Percentiles rank a stretch among this genome's conserved stretches.
Conservation (phyloP, 768 basidiomycete genomes). For the Candolleomyces aberdarensis region DNA sequence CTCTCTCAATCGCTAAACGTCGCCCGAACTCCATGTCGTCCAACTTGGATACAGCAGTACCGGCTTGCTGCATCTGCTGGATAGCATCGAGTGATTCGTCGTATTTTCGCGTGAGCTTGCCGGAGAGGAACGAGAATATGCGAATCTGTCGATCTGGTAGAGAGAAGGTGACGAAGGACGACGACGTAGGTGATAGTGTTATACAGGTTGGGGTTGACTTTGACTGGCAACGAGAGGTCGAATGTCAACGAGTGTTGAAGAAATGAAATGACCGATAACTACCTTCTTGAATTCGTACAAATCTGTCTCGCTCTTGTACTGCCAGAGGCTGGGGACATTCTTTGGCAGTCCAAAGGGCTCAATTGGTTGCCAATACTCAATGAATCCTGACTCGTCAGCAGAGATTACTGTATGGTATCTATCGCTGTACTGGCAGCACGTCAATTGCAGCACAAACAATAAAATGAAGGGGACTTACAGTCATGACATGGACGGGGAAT, state of each 20-base stretch:
- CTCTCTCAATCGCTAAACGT: conserved; percentile 87
- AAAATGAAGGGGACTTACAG: conserved; percentile 38
- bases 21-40: conserved; percentile 99
- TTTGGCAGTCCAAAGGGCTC: conserved; percentile 88
- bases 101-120: conserved; percentile 88
- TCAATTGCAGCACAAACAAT: neutral
- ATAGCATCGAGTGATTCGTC: conserved; percentile 92
- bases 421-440: conserved; percentile 71
- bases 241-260: neutral
- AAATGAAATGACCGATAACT: neutral
- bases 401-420: conserved; percentile 89
- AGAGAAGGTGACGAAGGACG: conserved; percentile 91
- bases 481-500: conserved; percentile 87
- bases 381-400: conserved; percentile 90
- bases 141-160: conserved; percentile 92
- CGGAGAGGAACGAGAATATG: conserved; percentile 86
- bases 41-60: conserved; percentile 85
- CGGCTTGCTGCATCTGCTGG: conserved; percentile 99
- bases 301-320: conserved; percentile 88
- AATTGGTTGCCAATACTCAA: conserved; percentile 93
- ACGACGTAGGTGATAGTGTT: conserved; percentile 85
- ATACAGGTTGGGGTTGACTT: conserved; percentile 92
- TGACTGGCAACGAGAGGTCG: conserved; percentile 44
- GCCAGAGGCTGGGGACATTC: conserved; percentile 78
- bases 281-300: conserved; percentile 99